Evolutionary conservation across 2,329 filamentous ascomycete genomes (phyloP), one percentile per base, ranked within the genome.

Genomic region (Pyrenophora teres): DNA sequence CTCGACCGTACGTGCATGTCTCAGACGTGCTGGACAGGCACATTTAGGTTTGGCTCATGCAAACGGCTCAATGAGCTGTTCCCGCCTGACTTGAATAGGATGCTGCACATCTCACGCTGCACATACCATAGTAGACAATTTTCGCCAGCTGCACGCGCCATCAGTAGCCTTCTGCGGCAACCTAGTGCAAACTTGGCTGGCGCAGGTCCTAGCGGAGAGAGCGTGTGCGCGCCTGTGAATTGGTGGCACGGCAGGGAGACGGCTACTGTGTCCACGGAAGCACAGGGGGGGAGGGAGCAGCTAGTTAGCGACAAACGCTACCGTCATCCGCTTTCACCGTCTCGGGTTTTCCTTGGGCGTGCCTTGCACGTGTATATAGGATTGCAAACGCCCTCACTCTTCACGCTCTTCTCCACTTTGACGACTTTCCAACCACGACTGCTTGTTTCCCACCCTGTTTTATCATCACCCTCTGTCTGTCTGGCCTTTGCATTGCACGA

Each of bases 291-390:
- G 15, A 15, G 15, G 15, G 15, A 15, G 15, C 15, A 15, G 15
- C 15, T 39, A 18, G 43, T 59, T 65, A 64, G 59, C 54, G 61
- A 64, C 51, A 48, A 52, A 50, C 54, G 46, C 54, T 50, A 51
- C 40, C 35, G 21, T 56, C 59, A 57, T 57, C 58, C 63, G 59
- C 63, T 61, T 57, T 65, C 62, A 66, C 62, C 60, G 60, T 64
- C 63, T 63, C 60, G 59, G 59, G 56, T 51, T 46, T 33, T 63
- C 23, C 19, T 30, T 56, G 53, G 57, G 55, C 44, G 48, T 37
- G 49, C 31, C 37, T 8, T 41, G 44, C 13, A 41, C 25, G 23
- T 48, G 59, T 64, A 65, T 65, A 65, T 65, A 65, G 59, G 43
- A 52, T 51, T 58, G 53, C 33, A 50, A 39, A 53, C 47, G 46